phyloP scores from a whole-genome alignment of 2,329 filamentous ascomycete species.

The Paracamarosporium sp. region DNA sequence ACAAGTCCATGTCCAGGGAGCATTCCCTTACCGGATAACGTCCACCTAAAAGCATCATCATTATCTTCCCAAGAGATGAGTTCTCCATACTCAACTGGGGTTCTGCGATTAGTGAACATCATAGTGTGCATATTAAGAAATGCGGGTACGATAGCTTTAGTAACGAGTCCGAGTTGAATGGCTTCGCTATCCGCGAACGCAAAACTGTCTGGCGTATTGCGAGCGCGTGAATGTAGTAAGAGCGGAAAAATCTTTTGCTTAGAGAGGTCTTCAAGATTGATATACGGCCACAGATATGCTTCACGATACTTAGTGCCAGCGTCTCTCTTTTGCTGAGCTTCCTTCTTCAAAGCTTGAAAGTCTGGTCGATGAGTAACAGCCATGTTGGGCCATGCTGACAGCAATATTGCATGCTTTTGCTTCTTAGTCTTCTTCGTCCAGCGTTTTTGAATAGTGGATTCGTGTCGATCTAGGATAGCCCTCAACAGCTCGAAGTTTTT shows the following conservation, averaged over 20 bases:
- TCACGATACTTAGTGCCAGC: too few relatives aligned
- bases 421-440: constrained; percentile 62
- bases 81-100: constrained; percentile 43
- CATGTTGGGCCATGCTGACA: constrained; percentile 61
- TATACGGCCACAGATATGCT: constrained; percentile 56
- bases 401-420: constrained; percentile 56
- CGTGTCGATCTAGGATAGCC: constrained; percentile 48
- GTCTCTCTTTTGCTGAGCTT: constrained; percentile 2
- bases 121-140: constrained; percentile 40
- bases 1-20: constrained; percentile 55
- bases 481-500: too few relatives aligned
- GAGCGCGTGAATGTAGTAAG: constrained; percentile 60
- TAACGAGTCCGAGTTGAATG: neutral
- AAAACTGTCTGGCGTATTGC: constrained; percentile 57
- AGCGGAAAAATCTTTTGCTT: constrained; percentile 53
- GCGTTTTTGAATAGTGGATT: constrained; percentile 59
- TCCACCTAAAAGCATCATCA: constrained; percentile 49
- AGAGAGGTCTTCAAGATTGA: constrained; percentile 64
- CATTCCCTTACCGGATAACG: constrained; percentile 45
- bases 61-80: constrained; percentile 47
- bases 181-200: constrained; percentile 50
- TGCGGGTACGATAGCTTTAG: neutral
- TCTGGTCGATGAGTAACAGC: constrained; percentile 60
- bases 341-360: constrained; percentile 44
- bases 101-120: constrained; percentile 37